phyloP scores from a whole-genome alignment of 2,329 filamentous ascomycete species.

The Simplicillium sp. region DNA sequence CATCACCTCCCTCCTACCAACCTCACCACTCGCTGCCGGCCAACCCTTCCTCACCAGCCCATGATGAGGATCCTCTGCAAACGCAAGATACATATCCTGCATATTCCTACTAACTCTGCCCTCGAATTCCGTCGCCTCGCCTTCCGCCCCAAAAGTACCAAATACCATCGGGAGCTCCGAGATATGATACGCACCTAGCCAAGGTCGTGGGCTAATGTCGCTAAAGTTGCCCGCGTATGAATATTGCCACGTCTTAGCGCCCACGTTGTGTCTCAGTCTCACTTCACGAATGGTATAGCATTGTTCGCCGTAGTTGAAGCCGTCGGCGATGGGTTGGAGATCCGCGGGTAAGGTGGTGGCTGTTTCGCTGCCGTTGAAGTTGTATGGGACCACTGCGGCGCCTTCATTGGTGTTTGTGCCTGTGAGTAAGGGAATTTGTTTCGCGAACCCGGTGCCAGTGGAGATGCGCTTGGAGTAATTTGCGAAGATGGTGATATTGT shows the following conservation, averaged over 20 bases:
- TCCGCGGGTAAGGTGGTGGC: neutral
- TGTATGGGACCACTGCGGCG: conserved; percentile 2
- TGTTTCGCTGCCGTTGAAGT: conserved; percentile 1
- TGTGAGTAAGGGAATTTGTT: conserved; percentile 2
- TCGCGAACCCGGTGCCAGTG: conserved; percentile 2
- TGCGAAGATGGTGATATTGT: conserved; percentile 4
- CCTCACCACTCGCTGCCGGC: neutral
- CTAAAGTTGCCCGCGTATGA: conserved; percentile 18
- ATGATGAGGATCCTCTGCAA: neutral
- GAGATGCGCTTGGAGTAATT: conserved; percentile 3
- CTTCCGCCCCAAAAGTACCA: conserved; percentile 12
- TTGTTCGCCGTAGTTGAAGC: neutral
- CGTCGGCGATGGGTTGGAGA: neutral
- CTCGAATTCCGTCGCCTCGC: neutral
- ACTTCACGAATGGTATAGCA: neutral
- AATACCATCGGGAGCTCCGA: conserved; percentile 23
- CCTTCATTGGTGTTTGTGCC: conserved; percentile 6
- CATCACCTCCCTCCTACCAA: too few species aligned
- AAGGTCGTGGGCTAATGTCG: conserved; percentile 15
- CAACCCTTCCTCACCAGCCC: neutral
- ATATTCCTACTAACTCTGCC: neutral
- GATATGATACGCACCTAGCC: conserved; percentile 17
- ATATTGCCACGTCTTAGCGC: conserved; percentile 27
- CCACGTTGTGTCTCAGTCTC: neutral
- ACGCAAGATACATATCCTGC: neutral